Percentiles rank a stretch among this genome's conserved stretches.
These are phyloP conservation scores for Orobanche coerulescens DNA, from an alignment of 257 asterid genomes.

Conservation along the genomic window DNA sequence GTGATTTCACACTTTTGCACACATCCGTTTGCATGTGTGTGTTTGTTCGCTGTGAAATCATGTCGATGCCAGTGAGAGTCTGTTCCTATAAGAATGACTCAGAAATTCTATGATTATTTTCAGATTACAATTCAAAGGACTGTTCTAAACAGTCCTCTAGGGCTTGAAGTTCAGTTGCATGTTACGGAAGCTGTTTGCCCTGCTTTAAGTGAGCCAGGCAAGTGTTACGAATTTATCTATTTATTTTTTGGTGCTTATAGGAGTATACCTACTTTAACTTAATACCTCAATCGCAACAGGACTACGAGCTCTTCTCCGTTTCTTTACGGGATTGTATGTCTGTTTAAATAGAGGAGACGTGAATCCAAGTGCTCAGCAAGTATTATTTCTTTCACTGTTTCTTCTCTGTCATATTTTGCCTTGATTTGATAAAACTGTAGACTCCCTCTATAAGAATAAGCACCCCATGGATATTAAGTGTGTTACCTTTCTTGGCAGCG, in stretches of 20 bases:
- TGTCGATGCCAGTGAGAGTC: constrained; percentile 9
- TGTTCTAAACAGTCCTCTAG: constrained; percentile 72
- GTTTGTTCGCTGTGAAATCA: constrained; percentile 4
- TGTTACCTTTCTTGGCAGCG: constrained; percentile 47
- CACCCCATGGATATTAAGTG: constrained; percentile 19
- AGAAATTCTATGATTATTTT: constrained; percentile 22
- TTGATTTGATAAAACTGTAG: constrained; percentile 17
- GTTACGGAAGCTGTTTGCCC: constrained; percentile 92
- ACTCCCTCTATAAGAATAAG: constrained; percentile 17
- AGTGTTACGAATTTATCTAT: constrained; percentile 27
- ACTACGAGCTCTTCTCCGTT: constrained; percentile 93
- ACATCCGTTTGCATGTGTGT: neutral
- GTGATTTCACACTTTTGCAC: neutral
- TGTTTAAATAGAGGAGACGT: constrained; percentile 95
- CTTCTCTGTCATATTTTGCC: constrained; percentile 20
- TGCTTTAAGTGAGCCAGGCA: constrained; percentile 97
- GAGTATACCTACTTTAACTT: constrained; percentile 20
- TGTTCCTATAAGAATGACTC: constrained; percentile 8
- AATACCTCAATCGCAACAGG: constrained; percentile 41
- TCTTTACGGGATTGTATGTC: constrained; percentile 80
- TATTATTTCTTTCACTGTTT: constrained; percentile 25
- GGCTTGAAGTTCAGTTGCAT: constrained; percentile 89
- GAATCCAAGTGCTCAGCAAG: constrained; percentile 69
- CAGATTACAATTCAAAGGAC: constrained; percentile 98
- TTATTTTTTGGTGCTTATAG: constrained; percentile 13